Conservation (phyloP, 169 alveolate species). For the Neospora caninum region DNA sequence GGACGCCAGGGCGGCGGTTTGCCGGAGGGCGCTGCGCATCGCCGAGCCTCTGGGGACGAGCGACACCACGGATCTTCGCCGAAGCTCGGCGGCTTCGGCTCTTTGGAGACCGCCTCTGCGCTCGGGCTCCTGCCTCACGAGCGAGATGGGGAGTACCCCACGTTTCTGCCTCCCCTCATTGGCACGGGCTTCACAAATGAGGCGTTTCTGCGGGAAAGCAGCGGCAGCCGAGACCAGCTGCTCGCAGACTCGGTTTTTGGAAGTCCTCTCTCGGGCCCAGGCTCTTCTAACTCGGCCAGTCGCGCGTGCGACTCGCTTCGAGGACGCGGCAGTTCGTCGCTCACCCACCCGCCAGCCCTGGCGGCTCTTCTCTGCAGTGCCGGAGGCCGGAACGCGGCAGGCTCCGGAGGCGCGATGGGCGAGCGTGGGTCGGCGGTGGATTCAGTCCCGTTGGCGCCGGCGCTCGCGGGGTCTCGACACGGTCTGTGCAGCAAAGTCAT, state of each 20-base stretch:
- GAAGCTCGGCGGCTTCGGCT: background rate
- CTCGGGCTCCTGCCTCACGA: background rate
- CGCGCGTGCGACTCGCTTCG: background rate
- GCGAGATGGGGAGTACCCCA: background rate
- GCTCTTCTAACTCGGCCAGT: background rate
- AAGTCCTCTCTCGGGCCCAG: background rate
- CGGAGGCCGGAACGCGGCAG: background rate
- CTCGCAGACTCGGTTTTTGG: background rate
- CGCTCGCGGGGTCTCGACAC: background rate
- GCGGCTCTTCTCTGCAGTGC: background rate
- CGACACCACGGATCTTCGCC: background rate
- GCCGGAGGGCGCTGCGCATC: background rate
- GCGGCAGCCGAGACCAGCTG: constrained; percentile 10
- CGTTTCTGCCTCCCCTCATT: constrained; percentile 12
- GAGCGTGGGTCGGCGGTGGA: background rate
- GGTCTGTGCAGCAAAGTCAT: background rate
- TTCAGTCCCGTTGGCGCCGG: background rate
- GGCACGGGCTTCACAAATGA: constrained; percentile 35
- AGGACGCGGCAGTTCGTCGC: background rate
- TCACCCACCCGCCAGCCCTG: background rate
- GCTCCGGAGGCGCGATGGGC: background rate
- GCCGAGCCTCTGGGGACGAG: background rate
- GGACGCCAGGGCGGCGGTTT: background rate
- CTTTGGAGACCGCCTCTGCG: background rate
- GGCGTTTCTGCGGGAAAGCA: constrained; percentile 36